Base-by-base conservation (phyloP, 768 basidiomycete species). In the Galerina sulciceps region DNA sequence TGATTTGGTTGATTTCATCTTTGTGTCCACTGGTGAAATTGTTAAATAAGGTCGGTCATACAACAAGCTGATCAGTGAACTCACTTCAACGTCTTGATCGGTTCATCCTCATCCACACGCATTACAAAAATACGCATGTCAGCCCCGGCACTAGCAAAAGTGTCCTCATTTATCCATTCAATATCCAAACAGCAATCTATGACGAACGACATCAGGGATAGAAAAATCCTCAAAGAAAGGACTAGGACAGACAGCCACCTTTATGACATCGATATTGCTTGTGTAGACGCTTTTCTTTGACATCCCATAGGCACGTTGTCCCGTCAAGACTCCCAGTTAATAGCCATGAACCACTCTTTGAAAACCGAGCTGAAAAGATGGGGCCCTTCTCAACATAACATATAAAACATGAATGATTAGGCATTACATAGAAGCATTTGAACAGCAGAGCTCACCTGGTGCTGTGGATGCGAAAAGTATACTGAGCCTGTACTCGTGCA, bases 331-430 rank as follows among this genome's bases (percentile, higher is more conserved):
- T 92, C 2, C 88, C 91, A 10, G 90, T 88, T 43, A 88, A 72
- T 50, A 94, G 76, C 85, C 87, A 90, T 50, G 81, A 80, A 5
- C 92, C 90, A 36, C 83, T 81, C 59, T 79, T 84, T 11, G 91
- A 94, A 66, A 94, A 94, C 55, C 85, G 83, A 44, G 86, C 82
- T 42, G 91, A 84, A 67, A 94, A 93, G 70, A 94, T 87, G 31
- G 91, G 89, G 55, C 86, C 91, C 90, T 93, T 78, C 74, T 74
- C 79, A 72, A 72, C 57, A 66, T 65, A 67, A 74, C 55, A 58
- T 62, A 66, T 64, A 51, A 74, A 55, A 58, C 63, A 66, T 64
- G 53, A 66, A 47, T 60, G 64, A 64, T 72, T 53, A 69, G 68
- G 59, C 62, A 50, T 22, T 41, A 47, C 52, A 42, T 35, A 37